Evolutionary conservation across 768 basidiomycete species (phyloP).

Genomic region (Rhodotorula toruloides): DNA sequence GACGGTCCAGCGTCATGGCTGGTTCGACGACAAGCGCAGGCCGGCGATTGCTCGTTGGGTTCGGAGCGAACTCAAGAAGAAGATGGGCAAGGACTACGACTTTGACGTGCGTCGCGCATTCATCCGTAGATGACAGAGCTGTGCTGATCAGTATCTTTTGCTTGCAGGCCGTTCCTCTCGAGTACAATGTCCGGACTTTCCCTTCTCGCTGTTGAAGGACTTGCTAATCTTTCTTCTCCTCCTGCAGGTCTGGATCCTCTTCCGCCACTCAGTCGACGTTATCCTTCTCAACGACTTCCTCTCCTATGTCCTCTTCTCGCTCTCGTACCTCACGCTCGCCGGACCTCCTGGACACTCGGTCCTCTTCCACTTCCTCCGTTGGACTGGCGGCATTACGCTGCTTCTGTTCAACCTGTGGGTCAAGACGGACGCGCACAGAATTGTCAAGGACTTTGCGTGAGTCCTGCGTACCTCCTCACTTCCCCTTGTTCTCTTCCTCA

Average conservation of each 20-base stretch:
- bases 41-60: slow-evolving; percentile 65
- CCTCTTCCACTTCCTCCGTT: slow-evolving; percentile 73
- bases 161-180: slow-evolving; percentile 19
- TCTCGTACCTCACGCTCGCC: slow-evolving; percentile 71
- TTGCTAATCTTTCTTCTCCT: slow-evolving; percentile 11
- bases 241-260: slow-evolving; percentile 81
- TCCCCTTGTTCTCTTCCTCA: slow-evolving; percentile 5
- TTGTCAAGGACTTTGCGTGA: slow-evolving; percentile 96
- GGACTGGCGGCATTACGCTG: slow-evolving; percentile 76
- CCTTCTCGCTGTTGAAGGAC: not conserved
- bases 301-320: slow-evolving; percentile 90
- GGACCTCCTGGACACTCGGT: slow-evolving; percentile 71
- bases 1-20: slow-evolving; percentile 69
- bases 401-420: slow-evolving; percentile 98
- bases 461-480: slow-evolving; percentile 77
- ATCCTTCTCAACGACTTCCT: slow-evolving; percentile 95
- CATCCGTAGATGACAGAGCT: not conserved
- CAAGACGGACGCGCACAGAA: slow-evolving; percentile 92
- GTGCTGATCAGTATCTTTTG: not conserved
- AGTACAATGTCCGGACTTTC: slow-evolving; percentile 19
- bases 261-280: slow-evolving; percentile 90
- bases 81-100: slow-evolving; percentile 91
- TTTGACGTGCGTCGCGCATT: slow-evolving; percentile 63
- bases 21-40: slow-evolving; percentile 70
- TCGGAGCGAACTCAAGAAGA: slow-evolving; percentile 72